Conservation (phyloP, 2,329 filamentous ascomycete genomes). For the Aspergillus puulaauensis region DNA sequence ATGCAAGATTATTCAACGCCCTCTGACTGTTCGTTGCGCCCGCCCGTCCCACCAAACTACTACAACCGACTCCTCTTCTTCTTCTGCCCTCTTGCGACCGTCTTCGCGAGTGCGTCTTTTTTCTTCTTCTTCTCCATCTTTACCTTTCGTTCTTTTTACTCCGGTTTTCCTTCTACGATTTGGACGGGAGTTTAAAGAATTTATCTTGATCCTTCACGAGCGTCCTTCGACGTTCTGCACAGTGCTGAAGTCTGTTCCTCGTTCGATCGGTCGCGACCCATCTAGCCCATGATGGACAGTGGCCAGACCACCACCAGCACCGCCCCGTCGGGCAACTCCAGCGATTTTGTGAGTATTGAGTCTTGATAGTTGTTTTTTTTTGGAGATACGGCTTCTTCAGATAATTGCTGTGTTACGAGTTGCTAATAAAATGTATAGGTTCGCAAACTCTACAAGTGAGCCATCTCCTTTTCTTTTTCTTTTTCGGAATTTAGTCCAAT, state of each 20-base stretch:
- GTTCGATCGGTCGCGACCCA: slow-evolving; percentile 41
- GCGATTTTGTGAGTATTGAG: slow-evolving; percentile 78
- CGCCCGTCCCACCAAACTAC: slow-evolving; percentile 12
- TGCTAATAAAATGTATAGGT: slow-evolving; percentile 60
- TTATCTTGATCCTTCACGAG: slow-evolving; percentile 11
- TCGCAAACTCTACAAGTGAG: slow-evolving; percentile 97
- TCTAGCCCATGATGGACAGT: slow-evolving; percentile 47
- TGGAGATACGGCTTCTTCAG: slow-evolving; percentile 14
- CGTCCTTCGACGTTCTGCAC: slow-evolving; percentile 20
- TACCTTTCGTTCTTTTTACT: slow-evolving; percentile 12
- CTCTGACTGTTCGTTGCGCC: slow-evolving; percentile 8
- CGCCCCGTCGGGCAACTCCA: slow-evolving; percentile 72
- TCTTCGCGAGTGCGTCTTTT: slow-evolving; percentile 12
- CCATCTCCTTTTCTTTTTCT: slow-evolving; percentile 22
- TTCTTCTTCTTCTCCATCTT: slow-evolving; percentile 15
- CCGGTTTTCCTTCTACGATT: slow-evolving; percentile 11
- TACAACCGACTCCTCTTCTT: slow-evolving; percentile 8
- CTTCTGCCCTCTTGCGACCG: slow-evolving; percentile 12
- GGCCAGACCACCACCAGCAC: slow-evolving; percentile 42
- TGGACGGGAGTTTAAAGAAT: background rate
- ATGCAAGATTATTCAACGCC: slow-evolving; percentile 14
- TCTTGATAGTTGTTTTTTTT: slow-evolving; percentile 11
- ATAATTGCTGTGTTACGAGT: slow-evolving; percentile 15
- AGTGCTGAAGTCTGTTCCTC: slow-evolving; percentile 27
- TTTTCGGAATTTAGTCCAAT: slow-evolving; percentile 6